A percentile compares a stretch with the other conserved stretches of the same genome.
Conservation (phyloP, 176 grass and related monocot genomes). For the Triticum turgidum region DNA sequence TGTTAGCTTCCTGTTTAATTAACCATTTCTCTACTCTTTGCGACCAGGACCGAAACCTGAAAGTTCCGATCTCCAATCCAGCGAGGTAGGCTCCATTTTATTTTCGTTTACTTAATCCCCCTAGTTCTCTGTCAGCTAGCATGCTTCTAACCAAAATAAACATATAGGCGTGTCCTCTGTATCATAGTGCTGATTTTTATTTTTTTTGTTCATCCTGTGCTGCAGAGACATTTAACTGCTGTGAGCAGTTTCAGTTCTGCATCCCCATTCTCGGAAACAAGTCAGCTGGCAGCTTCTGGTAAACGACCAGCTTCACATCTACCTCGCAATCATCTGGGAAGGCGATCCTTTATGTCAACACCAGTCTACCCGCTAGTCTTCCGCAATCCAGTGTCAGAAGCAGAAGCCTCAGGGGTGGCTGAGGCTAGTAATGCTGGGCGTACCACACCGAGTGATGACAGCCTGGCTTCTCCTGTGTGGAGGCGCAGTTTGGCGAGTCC, state of each 20-base stretch:
- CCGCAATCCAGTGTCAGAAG: conserved; percentile 81
- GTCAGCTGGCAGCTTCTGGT: conserved; percentile 64
- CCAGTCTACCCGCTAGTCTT: conserved; percentile 91
- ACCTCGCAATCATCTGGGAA: conserved; percentile 64
- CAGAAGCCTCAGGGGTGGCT: conserved; percentile 50
- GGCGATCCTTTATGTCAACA: conserved; percentile 93
- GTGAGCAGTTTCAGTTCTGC: conserved; percentile 75
- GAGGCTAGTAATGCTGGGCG: conserved; percentile 64
- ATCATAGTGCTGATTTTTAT: conserved; percentile 4
- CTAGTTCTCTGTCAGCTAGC: background rate
- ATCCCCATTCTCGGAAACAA: conserved; percentile 78
- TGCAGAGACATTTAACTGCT: conserved; percentile 71
- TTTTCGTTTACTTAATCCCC: conserved; percentile 2
- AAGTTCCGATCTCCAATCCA: conserved; percentile 56
- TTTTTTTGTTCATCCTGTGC: conserved; percentile 28
- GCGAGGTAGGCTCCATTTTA: conserved; percentile 57
- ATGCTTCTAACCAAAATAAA: conserved; percentile 14
- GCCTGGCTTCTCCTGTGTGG: conserved; percentile 64
- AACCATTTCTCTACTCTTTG: conserved; percentile 39
- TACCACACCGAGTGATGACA: conserved; percentile 66
- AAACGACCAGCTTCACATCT: conserved; percentile 55
- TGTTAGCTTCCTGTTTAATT: conserved; percentile 16
- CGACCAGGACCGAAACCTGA: conserved; percentile 73
- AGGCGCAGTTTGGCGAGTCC: conserved; percentile 55
- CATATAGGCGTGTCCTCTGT: background rate